Conservation (phyloP, 169 alveolate genomes). For the Cryptosporidium sp. region DNA sequence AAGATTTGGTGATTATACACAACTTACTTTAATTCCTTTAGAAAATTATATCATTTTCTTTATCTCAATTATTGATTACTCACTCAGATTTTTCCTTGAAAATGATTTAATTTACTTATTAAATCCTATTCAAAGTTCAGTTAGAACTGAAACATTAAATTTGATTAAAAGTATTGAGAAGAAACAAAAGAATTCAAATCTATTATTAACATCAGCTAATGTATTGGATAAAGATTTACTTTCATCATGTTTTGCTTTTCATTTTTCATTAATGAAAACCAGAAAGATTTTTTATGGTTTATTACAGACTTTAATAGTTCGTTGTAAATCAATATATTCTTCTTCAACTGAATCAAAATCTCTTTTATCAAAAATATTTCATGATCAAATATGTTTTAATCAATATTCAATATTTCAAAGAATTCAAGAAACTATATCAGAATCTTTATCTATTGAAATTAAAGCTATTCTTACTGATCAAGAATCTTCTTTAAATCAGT, state of each 20-base stretch:
- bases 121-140: slow-evolving; percentile 53
- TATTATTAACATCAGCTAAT: neutral
- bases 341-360: neutral
- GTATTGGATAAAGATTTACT: slow-evolving; percentile 39
- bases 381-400: slow-evolving; percentile 1
- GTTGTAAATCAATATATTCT: slow-evolving; percentile 13
- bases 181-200: neutral
- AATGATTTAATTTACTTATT: slow-evolving; percentile 26
- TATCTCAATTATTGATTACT: slow-evolving; percentile 28
- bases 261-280: slow-evolving; percentile 26
- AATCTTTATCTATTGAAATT: neutral
- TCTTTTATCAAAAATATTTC: neutral
- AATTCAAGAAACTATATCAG: slow-evolving; percentile 15
- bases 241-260: slow-evolving; percentile 46
- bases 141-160: slow-evolving; percentile 41
- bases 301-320: neutral
- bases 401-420: slow-evolving; percentile 41
- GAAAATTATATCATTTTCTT: slow-evolving; percentile 26
- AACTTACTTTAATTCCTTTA: slow-evolving; percentile 23
- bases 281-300: neutral
- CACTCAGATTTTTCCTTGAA: slow-evolving; percentile 33
- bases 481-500: neutral
- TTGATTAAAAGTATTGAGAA: slow-evolving; percentile 22
- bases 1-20: slow-evolving; percentile 4
- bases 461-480: neutral